A percentile compares a stretch with the other conserved stretches of the same genome.
phyloP scores from a whole-genome alignment of 306 rosid genomes.

The Vigna trinervia region DNA sequence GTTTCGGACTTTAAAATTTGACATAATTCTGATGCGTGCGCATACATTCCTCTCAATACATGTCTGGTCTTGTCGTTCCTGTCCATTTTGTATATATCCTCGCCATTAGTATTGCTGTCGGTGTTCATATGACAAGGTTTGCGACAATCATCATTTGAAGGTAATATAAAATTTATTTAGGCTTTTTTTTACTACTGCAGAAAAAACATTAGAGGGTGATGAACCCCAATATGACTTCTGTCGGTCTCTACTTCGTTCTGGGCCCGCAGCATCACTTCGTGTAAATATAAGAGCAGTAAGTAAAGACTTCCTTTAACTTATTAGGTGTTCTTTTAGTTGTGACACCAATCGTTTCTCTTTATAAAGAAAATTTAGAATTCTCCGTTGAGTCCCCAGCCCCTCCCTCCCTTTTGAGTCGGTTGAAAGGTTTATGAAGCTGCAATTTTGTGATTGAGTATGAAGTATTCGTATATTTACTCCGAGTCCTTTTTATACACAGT shows the following conservation, averaged over 20 bases:
- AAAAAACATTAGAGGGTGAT: conserved; percentile 67
- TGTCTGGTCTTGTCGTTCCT: not conserved
- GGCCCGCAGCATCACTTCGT: conserved; percentile 91
- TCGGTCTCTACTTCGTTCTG: conserved; percentile 84
- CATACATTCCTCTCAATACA: no score
- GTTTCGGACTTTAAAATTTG: no score
- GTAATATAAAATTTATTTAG: conserved; percentile 24
- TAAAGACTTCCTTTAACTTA: conserved; percentile 36
- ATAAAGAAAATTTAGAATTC: not conserved
- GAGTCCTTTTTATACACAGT: conserved; percentile 29
- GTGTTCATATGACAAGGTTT: conserved; percentile 22
- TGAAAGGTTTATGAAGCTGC: conserved; percentile 36
- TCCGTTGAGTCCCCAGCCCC: not conserved
- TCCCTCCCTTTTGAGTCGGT: not conserved
- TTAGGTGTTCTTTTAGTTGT: conserved; percentile 29
- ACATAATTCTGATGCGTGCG: no score
- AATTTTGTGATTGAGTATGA: not conserved
- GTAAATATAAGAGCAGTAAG: conserved; percentile 86
- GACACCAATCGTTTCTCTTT: not conserved
- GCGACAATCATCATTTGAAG: conserved; percentile 29
- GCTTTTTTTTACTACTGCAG: conserved; percentile 47
- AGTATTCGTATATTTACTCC: not conserved
- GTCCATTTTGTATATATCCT: conserved; percentile 16
- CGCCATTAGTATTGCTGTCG: not conserved
- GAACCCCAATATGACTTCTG: conserved; percentile 72